Evolutionary conservation across 805 yeast species (phyloP).

Genomic region (Tetrapisispora phaffii): DNA sequence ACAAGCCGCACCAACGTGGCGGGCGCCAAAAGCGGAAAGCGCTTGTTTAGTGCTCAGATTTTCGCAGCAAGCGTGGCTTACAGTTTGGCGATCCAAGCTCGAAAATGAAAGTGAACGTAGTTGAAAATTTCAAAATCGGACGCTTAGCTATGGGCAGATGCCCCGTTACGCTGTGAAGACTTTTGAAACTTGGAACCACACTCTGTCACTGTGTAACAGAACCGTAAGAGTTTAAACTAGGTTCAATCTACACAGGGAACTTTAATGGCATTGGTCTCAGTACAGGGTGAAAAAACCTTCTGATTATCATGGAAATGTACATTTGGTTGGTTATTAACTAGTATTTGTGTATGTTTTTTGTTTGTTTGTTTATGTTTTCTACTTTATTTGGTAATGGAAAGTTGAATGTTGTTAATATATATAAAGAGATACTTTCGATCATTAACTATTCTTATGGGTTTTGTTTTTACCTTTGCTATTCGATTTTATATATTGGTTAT

Average conservation of each 20-base stretch:
- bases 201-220: too few species aligned
- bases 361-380: background rate
- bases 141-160: constrained; percentile 1
- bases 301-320: too few species aligned
- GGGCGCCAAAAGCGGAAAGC: background rate
- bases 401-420: background rate
- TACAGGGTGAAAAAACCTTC: background rate
- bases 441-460: too few species aligned
- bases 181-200: too few species aligned
- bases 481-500: background rate
- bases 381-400: too few species aligned
- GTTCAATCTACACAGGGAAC: too few species aligned
- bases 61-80: background rate
- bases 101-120: background rate
- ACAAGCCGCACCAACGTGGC: background rate
- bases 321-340: too few species aligned
- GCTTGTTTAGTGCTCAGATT: background rate
- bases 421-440: background rate
- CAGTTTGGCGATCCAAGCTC: background rate
- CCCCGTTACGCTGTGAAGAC: background rate
- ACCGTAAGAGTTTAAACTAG: background rate
- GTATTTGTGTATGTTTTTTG: too few species aligned
- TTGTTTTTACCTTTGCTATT: background rate
- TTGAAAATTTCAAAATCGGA: background rate
- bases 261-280: background rate